These are phyloP conservation scores for Aureobasidium sp. DNA, from an alignment of 2,329 filamentous ascomycete species.

Conservation along the genomic window DNA sequence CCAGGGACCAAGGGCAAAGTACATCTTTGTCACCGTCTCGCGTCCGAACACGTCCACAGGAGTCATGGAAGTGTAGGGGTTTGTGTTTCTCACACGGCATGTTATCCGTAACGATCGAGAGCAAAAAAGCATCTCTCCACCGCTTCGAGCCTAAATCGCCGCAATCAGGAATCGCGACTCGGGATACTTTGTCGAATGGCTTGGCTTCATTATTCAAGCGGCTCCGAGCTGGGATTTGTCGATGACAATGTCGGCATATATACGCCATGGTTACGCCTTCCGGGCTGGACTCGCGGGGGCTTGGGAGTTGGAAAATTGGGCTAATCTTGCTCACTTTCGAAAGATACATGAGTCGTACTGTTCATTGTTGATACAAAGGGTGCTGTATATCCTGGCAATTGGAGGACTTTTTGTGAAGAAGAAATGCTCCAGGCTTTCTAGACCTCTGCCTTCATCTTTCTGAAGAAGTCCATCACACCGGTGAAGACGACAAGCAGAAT, in stretches of 20 bases:
- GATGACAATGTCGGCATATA: background rate
- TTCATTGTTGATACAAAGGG: conserved; percentile 3
- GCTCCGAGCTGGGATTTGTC: background rate
- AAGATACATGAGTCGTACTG: background rate
- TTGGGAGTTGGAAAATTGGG: background rate
- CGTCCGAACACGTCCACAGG: background rate
- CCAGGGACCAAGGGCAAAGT: background rate
- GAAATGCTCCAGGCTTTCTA: background rate
- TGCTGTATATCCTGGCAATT: background rate
- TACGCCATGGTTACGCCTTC: background rate
- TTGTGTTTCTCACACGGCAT: background rate
- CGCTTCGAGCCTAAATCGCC: background rate
- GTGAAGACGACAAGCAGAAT: conserved; percentile 79
- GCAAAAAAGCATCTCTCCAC: background rate
- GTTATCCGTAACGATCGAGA: background rate
- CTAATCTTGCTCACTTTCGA: background rate
- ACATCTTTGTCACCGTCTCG: background rate
- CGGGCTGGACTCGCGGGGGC: background rate
- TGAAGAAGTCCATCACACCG: conserved; percentile 89
- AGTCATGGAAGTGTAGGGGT: background rate
- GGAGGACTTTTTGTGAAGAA: background rate
- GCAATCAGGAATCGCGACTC: background rate
- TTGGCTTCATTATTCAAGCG: background rate
- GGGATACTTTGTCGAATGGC: background rate
- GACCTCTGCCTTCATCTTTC: conserved; percentile 49